These are phyloP conservation scores for Xylaria curta DNA, from an alignment of 495 filamentous ascomycete genomes.

Conservation along the genomic window DNA sequence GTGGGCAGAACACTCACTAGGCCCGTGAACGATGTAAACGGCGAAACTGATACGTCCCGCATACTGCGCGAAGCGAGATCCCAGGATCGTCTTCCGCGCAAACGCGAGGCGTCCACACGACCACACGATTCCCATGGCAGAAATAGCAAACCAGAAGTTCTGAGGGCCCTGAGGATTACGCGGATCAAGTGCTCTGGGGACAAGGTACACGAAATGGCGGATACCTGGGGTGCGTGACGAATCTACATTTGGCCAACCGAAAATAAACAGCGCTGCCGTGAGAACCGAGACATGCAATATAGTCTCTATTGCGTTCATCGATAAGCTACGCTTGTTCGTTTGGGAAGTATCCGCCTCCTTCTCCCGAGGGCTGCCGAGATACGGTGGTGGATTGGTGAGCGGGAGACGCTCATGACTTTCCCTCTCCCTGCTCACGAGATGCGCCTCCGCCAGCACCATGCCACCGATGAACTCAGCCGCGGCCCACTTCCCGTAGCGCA, in stretches of 20 bases:
- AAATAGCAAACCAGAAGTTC: slow-evolving; percentile 63
- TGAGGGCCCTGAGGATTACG: slow-evolving; percentile 48
- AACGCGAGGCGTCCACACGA: slow-evolving; percentile 58
- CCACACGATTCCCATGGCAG: slow-evolving; percentile 62
- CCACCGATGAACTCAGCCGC: slow-evolving; percentile 65
- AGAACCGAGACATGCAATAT: slow-evolving; percentile 38
- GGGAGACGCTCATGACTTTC: slow-evolving; percentile 23
- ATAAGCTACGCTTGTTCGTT: slow-evolving; percentile 14
- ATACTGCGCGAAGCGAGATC: slow-evolving; percentile 63
- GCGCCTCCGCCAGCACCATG: slow-evolving; percentile 65
- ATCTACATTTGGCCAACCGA: slow-evolving; percentile 50
- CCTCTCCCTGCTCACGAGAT: slow-evolving; percentile 42
- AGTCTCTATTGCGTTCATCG: slow-evolving; percentile 15
- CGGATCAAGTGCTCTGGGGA: slow-evolving; percentile 44
- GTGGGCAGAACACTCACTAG: slow-evolving; percentile 29
- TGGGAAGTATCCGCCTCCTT: not conserved
- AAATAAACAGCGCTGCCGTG: slow-evolving; percentile 50
- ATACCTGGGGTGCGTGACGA: slow-evolving; percentile 47
- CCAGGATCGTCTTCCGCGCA: slow-evolving; percentile 59
- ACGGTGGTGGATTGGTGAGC: not conserved
- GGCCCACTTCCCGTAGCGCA: slow-evolving; percentile 65
- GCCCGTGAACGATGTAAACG: slow-evolving; percentile 67
- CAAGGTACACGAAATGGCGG: slow-evolving; percentile 39
- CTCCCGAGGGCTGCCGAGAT: not conserved
- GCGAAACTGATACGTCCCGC: slow-evolving; percentile 66